Evolutionary conservation across 2,329 filamentous ascomycete species (phyloP), one percentile per base, ranked within the genome.

Genomic region (Trichoderma afroharzianum): DNA sequence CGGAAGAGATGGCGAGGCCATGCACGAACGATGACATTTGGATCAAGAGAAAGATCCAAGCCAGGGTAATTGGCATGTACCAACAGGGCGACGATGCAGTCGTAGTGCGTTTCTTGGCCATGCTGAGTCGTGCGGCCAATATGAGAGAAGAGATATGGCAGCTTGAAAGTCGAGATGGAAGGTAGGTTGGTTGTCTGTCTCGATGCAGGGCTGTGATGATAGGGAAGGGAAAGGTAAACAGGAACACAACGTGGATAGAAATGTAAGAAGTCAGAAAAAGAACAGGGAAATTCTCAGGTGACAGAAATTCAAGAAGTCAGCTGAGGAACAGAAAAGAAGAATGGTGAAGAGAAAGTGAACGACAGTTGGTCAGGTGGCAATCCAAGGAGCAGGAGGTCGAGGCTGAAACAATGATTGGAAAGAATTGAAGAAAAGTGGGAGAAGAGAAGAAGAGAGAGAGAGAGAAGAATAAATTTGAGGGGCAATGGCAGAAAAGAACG

Each of bases 41-140:
- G 50, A 74, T 59, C n/a, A 79, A 43, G 57, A 79, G 63, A 53
- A 74, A 30, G 18, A 72, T 30, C 73, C 73, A 75, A 30, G 72
- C 57, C 74, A 74, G 75, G 53, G 62, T 61, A 30, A 43, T 26
- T 18, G 57, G 30, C 47, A 67, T 26, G 5, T 21, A 21, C 68
- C 71, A 63, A 63, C 33, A 8, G 5, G 14, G 70, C 18, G 61
- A 33, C 3, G 7, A 9, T 7, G 5, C 24, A 9, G 24, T 30
- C 14, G 68, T 7, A 32, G 12, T 14, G 28, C 61, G 24, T 26
- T 62, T 67, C 32, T 62, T 75, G 32, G 72, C 72, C 76, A 77
- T 78, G 50, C 36, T 74, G 68, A 63, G 50, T 53, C 63, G 12
- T 33, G 28, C 6, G 21, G n/a, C n/a, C 14, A 39, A 50, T 39